Conservation (phyloP, 345 rosid genomes). For the Theobroma cacao region DNA sequence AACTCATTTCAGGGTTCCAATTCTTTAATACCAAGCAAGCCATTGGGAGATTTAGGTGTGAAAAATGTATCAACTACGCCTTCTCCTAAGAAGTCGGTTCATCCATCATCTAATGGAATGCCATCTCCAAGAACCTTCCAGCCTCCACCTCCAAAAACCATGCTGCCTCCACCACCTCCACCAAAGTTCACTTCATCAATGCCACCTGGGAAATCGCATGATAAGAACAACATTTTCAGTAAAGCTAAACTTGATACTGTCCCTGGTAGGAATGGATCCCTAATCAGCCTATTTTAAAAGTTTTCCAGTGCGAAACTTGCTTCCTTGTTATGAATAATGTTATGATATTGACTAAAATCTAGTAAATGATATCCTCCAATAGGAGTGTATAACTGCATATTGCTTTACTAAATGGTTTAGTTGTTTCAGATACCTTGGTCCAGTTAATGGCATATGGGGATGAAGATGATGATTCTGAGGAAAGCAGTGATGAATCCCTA, state of each 20-base stretch:
- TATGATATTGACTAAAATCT: not conserved
- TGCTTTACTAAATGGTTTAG: not conserved
- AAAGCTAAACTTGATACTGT: slow-evolving; percentile 38
- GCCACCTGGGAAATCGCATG: slow-evolving; percentile 25
- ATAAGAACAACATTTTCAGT: slow-evolving; percentile 17
- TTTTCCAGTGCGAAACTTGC: slow-evolving; percentile 3
- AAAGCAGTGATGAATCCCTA: slow-evolving; percentile 28
- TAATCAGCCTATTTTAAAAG: not conserved
- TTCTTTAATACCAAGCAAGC: slow-evolving; percentile 29
- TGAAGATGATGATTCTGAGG: slow-evolving; percentile 55
- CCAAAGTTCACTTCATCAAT: slow-evolving; percentile 46
- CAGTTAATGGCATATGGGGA: slow-evolving; percentile 83
- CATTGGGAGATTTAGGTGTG: slow-evolving; percentile 17
- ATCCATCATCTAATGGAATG: slow-evolving; percentile 34
- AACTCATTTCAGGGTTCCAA: slow-evolving; percentile 48
- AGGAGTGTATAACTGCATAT: not conserved
- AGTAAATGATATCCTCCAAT: not conserved
- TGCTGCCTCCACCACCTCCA: slow-evolving; percentile 52
- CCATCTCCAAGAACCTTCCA: slow-evolving; percentile 32
- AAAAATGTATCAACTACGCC: slow-evolving; percentile 43
- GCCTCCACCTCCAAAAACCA: slow-evolving; percentile 46
- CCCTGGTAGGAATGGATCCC: slow-evolving; percentile 44
- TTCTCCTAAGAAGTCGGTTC: slow-evolving; percentile 44
- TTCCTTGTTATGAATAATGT: not conserved
- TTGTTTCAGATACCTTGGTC: slow-evolving; percentile 68